Conservation (phyloP, 2,329 filamentous ascomycete genomes). For the Exophiala calicioides region DNA sequence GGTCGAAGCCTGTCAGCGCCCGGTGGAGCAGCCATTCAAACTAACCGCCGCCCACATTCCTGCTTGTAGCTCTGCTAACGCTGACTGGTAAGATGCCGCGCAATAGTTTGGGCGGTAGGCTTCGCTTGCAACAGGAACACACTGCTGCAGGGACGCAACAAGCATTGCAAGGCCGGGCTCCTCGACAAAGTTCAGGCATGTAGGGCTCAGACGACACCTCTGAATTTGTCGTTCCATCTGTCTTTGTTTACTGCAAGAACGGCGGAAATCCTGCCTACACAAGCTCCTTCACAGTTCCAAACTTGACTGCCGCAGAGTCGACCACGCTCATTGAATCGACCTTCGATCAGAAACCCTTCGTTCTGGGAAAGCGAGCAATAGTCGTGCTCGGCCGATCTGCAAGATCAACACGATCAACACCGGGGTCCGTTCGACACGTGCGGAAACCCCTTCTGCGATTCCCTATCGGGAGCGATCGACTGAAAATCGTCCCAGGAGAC, state of each 20-base stretch:
- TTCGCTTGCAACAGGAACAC: too few relatives aligned
- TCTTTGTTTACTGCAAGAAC: too few relatives aligned
- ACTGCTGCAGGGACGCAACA: too few relatives aligned
- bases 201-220: too few relatives aligned
- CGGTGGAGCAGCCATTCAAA: slow-evolving; percentile 14
- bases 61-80: slow-evolving; percentile 19
- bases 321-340: slow-evolving; percentile 1
- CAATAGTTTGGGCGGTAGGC: slow-evolving; percentile 8
- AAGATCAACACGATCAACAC: slow-evolving; percentile 29
- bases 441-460: slow-evolving; percentile 6
- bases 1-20: too few relatives aligned
- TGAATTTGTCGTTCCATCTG: too few relatives aligned
- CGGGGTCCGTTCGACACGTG: slow-evolving; percentile 21
- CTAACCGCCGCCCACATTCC: slow-evolving; percentile 19
- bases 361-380: slow-evolving; percentile 3
- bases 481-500: slow-evolving; percentile 6
- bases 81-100: slow-evolving; percentile 24
- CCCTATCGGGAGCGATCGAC: slow-evolving; percentile 19
- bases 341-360: slow-evolving; percentile 17
- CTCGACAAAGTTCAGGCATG: too few relatives aligned
- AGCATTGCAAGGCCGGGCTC: too few relatives aligned
- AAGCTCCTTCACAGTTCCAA: too few relatives aligned
- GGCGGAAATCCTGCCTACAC: too few relatives aligned
- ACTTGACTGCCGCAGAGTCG: too few relatives aligned
- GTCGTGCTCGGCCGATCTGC: slow-evolving; percentile 20